Evolutionary conservation across 208 protist species (phyloP).

Genomic region (Wallacemonas rigidus): DNA sequence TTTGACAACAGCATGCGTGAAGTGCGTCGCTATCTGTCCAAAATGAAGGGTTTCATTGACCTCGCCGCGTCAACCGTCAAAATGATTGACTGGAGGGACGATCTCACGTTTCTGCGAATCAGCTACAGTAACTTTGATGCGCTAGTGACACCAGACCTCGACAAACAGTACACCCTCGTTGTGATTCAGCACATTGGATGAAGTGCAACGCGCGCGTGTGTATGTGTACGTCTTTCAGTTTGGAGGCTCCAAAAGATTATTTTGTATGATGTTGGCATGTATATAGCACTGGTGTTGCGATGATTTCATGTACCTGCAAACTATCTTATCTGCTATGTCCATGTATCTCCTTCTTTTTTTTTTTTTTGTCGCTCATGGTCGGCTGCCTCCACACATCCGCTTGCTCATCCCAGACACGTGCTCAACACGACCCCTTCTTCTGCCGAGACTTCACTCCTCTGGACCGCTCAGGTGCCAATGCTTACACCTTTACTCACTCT

Average conservation of each 20-base stretch:
- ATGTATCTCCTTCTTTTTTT: too few relatives aligned
- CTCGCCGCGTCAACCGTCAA: constrained; percentile 73
- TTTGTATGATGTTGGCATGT: too few relatives aligned
- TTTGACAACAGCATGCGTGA: constrained; percentile 53
- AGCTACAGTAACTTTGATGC: constrained; percentile 69
- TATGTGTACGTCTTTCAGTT: neutral
- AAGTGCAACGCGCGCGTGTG: neutral
- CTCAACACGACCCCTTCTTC: too few relatives aligned
- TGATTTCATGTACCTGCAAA: too few relatives aligned
- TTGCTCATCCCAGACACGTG: too few relatives aligned
- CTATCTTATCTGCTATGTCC: too few relatives aligned
- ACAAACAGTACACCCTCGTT: constrained; percentile 79
- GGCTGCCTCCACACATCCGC: too few relatives aligned
- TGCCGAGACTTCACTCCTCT: too few relatives aligned
- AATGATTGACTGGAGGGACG: constrained; percentile 76
- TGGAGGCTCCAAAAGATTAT: neutral
- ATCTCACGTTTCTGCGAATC: constrained; percentile 83
- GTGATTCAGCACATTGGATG: constrained; percentile 67
- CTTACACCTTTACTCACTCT: too few relatives aligned
- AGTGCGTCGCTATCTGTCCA: constrained; percentile 60
- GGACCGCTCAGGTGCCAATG: too few relatives aligned
- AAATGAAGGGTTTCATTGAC: constrained; percentile 65
- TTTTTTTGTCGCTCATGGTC: too few relatives aligned
- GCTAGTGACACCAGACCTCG: constrained; percentile 73
- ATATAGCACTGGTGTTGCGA: too few relatives aligned